Percentiles rank a stretch among this genome's conserved stretches.
Evolutionary conservation across 805 yeast species (phyloP).

Genomic region (Candida suzukii): DNA sequence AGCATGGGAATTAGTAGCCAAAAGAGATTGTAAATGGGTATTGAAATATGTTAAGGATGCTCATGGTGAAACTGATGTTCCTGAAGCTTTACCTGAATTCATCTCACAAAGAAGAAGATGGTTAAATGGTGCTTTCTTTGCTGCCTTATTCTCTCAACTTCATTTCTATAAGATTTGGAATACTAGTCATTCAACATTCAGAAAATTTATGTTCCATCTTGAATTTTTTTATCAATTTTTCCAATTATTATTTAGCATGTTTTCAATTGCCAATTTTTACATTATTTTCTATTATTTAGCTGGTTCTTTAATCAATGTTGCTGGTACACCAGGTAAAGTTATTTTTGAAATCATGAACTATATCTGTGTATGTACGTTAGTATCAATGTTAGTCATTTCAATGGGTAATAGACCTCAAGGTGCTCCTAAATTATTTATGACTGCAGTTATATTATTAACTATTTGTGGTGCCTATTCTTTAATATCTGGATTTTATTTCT

Average conservation of each 20-base stretch:
- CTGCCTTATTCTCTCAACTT: constrained; percentile 82
- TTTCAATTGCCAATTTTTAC: constrained; percentile 87
- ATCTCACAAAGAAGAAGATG: constrained; percentile 96
- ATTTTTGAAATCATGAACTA: constrained; percentile 83
- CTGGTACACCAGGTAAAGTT: constrained; percentile 72
- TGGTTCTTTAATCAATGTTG: constrained; percentile 65
- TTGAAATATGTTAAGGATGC: constrained; percentile 89
- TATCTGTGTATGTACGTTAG: constrained; percentile 70
- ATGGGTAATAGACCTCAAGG: constrained; percentile 99
- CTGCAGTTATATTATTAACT: constrained; percentile 65
- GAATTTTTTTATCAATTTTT: constrained; percentile 87
- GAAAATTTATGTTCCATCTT: constrained; percentile 76
- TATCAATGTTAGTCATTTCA: constrained; percentile 85
- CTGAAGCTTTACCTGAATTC: constrained; percentile 90
- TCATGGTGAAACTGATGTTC: constrained; percentile 95
- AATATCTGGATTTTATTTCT: constrained; percentile 76
- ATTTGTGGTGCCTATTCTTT: constrained; percentile 78
- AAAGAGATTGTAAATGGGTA: constrained; percentile 77
- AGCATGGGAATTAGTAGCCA: constrained; percentile 95
- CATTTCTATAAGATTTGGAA: constrained; percentile 86
- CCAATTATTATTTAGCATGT: constrained; percentile 79
- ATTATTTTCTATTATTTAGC: constrained; percentile 89
- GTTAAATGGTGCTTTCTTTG: constrained; percentile 97
- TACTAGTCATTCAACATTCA: constrained; percentile 73
- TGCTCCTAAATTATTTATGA: constrained; percentile 69